phyloP scores from a whole-genome alignment of 1,139 yeast genomes.

The Debaryomyces nepalensis region DNA sequence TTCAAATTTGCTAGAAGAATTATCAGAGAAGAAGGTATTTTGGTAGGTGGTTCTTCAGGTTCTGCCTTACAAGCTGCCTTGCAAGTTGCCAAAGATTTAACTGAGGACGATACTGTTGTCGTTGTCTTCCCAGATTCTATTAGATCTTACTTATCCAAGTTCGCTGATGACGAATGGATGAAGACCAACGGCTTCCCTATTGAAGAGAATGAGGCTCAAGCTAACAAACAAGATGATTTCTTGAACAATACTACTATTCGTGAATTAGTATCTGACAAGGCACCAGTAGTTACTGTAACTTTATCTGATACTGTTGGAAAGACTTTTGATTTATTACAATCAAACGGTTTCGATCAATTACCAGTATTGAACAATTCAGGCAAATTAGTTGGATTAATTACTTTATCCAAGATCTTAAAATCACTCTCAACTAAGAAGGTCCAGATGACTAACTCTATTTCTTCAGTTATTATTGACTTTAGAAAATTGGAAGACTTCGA shows the following conservation, averaged over 20 bases:
- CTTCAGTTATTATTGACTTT: slow-evolving; percentile 72
- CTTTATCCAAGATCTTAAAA: slow-evolving; percentile 74
- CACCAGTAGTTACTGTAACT: slow-evolving; percentile 80
- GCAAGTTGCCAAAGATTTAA: slow-evolving; percentile 67
- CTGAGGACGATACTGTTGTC: slow-evolving; percentile 76
- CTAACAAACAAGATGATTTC: slow-evolving; percentile 57
- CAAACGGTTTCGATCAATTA: slow-evolving; percentile 83
- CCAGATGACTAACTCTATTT: slow-evolving; percentile 63
- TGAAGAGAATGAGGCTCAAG: slow-evolving; percentile 46
- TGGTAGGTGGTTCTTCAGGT: slow-evolving; percentile 90
- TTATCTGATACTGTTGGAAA: slow-evolving; percentile 63
- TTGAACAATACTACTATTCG: slow-evolving; percentile 55
- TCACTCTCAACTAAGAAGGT: slow-evolving; percentile 67
- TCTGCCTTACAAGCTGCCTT: slow-evolving; percentile 83
- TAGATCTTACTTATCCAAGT: slow-evolving; percentile 85
- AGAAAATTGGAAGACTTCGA: slow-evolving; percentile 72
- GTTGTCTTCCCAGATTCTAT: slow-evolving; percentile 88
- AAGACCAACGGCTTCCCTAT: slow-evolving; percentile 70
- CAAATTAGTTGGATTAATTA: slow-evolving; percentile 75
- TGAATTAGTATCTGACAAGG: slow-evolving; percentile 66
- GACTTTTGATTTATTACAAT: slow-evolving; percentile 72
- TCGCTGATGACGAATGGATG: slow-evolving; percentile 94
- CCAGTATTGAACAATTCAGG: slow-evolving; percentile 71
- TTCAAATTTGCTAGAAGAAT: slow-evolving; percentile 82
- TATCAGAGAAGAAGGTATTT: slow-evolving; percentile 82